Conservation (phyloP, 306 rosid species). For the Purshia tridentata region DNA sequence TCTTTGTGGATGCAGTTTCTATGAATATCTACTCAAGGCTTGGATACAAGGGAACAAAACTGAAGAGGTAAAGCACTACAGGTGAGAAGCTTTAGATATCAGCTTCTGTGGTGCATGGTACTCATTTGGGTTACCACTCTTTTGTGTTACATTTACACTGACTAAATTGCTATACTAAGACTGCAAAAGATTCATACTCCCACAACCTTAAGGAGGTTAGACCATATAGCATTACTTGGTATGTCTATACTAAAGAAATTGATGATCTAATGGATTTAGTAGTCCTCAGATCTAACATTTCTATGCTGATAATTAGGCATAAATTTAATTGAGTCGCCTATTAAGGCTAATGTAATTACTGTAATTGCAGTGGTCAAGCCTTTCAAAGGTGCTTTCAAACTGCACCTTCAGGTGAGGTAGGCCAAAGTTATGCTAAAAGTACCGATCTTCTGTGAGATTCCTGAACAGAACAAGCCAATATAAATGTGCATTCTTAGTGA, state of each 20-base stretch:
- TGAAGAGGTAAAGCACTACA: constrained; percentile 47
- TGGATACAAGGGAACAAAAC: constrained; percentile 72
- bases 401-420: background rate
- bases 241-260: no score
- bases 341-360: background rate
- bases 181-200: background rate
- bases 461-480: no score
- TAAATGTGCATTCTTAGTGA: no score
- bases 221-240: no score
- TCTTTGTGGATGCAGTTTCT: constrained; percentile 44
- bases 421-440: no score
- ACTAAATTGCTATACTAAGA: background rate
- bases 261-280: no score
- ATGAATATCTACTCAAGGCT: constrained; percentile 68
- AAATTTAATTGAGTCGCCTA: background rate
- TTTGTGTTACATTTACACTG: background rate
- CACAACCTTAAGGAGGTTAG: background rate
- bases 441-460: no score
- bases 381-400: background rate
- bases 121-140: background rate
- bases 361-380: background rate
- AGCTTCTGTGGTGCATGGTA: background rate
- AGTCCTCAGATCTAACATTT: background rate
- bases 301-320: background rate
- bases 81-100: constrained; percentile 38